Base-by-base conservation (phyloP, 768 basidiomycete species). In the Candolleomyces efflorescens region DNA sequence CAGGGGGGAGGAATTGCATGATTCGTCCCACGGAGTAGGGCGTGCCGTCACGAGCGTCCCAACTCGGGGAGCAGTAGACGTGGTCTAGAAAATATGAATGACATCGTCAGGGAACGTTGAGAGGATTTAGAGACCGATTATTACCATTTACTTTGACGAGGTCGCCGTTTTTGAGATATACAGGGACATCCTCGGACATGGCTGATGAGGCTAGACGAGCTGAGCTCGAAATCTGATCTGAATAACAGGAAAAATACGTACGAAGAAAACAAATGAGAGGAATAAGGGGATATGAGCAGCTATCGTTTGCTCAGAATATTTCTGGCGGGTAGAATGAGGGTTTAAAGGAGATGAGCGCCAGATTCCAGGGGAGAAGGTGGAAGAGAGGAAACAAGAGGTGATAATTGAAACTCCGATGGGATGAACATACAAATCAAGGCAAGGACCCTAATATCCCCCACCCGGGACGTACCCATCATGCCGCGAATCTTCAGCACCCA, bases 1-100 rank as follows among this genome's bases (percentile, higher is more conserved):
- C 85, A 10, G 92, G 87, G 36, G 90, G 89, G 17, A 98, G 78
- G 67, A 98, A 94, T 73, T 95, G 92, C 89, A 99, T 96, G 75
- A 99, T 92, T 65, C 96, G 87, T 50, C 91, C 95, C 59, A 99
- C 85, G 44, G 91, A 90, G 73, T 97, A 98, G 58, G 97, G 95
- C 60, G 94, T 93, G 65, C 93, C 92, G 69, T 97, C 94, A 60
- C 95, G 85, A 60, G 90, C 81, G 56, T 87, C 83, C 94, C 94
- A 98, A 60, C 86, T 89, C 27, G 94, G 90, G 32, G 95, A 94
- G 74, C 93, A 93, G 70, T 97, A 98, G 64, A 98, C 95, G 76
- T 98, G 94, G 73, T 98, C 96, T 97, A 65, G 68, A 71, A 81
- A 74, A 79, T 51, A 27, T 20, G 27, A 15, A 27, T 17, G 49